Evolutionary conservation across 768 basidiomycete species (phyloP).

Genomic region (Cystobasidiopsis lactophilus): DNA sequence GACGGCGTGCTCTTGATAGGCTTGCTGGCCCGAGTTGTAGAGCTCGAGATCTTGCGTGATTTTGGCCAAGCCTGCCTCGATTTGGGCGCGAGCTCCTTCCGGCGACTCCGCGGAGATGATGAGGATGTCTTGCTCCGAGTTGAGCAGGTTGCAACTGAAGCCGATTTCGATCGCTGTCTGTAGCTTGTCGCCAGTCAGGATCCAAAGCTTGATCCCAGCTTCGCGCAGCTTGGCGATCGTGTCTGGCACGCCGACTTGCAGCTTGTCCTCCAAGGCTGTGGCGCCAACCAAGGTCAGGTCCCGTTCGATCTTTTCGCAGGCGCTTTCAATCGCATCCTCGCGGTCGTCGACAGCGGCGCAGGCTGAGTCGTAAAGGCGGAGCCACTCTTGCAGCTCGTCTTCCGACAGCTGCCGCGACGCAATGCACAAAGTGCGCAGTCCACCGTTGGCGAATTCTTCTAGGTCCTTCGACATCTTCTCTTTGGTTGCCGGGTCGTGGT

Average conservation of each 20-base stretch:
- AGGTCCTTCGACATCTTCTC: conserved; percentile 56
- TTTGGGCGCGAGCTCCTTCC: conserved; percentile 55
- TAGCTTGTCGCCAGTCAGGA: conserved; percentile 87
- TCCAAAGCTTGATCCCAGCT: conserved; percentile 96
- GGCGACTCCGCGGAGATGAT: conserved; percentile 67
- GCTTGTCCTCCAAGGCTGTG: conserved; percentile 87
- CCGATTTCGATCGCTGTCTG: conserved; percentile 98
- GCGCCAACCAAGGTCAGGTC: conserved; percentile 69
- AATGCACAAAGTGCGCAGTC: conserved; percentile 74
- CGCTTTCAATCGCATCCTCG: conserved; percentile 79
- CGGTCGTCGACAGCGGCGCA: conserved; percentile 48
- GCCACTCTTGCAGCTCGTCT: conserved; percentile 67
- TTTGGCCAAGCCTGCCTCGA: conserved; percentile 84
- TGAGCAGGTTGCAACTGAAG: conserved; percentile 83
- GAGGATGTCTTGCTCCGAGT: conserved; percentile 89
- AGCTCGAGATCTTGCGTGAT: conserved; percentile 39
- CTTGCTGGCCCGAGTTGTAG: conserved; percentile 8
- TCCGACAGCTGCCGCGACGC: conserved; percentile 56
- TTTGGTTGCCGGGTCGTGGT: conserved; percentile 48
- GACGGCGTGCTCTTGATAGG: conserved; percentile 57
- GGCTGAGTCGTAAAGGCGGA: conserved; percentile 59
- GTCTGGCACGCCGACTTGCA: conserved; percentile 91
- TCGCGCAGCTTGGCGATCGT: conserved; percentile 75
- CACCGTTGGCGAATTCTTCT: conserved; percentile 76
- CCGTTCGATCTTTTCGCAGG: conserved; percentile 61